Base-by-base conservation (phyloP, 768 basidiomycete species). In the Suillus variegatus region DNA sequence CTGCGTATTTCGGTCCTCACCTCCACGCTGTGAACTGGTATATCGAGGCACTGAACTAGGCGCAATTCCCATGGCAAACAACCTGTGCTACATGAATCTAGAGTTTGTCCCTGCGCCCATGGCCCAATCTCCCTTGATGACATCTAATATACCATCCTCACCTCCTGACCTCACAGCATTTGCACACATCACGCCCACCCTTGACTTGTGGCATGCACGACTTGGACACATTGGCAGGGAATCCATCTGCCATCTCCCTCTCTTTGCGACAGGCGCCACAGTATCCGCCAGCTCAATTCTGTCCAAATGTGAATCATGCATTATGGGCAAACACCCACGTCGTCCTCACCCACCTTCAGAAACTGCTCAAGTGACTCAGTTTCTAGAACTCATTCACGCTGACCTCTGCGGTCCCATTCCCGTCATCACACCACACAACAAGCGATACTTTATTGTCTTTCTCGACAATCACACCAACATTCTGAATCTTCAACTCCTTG, bases 371-470 rank as follows among this genome's bases (percentile, higher is more conserved):
- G 10, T n/a, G 7, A 4, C n/a, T 1, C 3, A 6, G 1, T 47
- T 47, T 4, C 46, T 47, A 2, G n/a, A 47, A 1, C n/a, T 47
- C 4, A 6, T 35, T 12, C 46, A 47, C 4, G 12, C 46, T 4
- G n/a, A 47, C 4, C n/a, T 47, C 0, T 74, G 70, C 54, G 74
- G 73, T 0, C 74, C 73, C 0, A 75, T 69, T 22, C 70, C 69
- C 0, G 43, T 68, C 14, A 61, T 28, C 1, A 68, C 72, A 0
- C 67, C 69, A 1, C 64, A 70, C 6, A 65, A 63, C 1, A 61
- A 70, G 18, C n/a, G 43, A 28, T 64, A 70, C 57, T 71, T 66
- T 49, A 46, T 65, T 6, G 38, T 60, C 16, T 64, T 69, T 36
- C 65, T 67, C 12, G 65, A 71, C 38, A 65, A 71, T 40, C 25